A percentile compares a stretch with the other conserved stretches of the same genome.
phyloP scores from a whole-genome alignment of 139 green algal genomes.

The Mesotaenium endlicherianum region DNA sequence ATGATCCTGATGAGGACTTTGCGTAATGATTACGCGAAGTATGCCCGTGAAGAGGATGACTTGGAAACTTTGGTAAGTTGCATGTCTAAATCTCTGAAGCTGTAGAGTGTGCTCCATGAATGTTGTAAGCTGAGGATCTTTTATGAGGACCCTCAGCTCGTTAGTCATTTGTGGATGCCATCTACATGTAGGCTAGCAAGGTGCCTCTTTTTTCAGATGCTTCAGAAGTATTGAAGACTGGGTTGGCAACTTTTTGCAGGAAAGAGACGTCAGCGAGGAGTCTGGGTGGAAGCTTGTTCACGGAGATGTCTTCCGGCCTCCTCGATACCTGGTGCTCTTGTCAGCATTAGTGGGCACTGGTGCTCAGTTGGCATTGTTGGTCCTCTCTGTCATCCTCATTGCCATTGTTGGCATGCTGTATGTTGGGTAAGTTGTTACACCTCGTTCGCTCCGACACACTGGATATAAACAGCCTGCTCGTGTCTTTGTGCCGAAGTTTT shows the following conservation, averaged over 20 bases:
- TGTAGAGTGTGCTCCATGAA: background rate
- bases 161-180: no score
- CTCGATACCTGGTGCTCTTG: slow-evolving; percentile 73
- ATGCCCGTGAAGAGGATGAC: slow-evolving; percentile 75
- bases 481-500: no score
- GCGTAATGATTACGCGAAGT: slow-evolving; percentile 85
- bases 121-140: background rate
- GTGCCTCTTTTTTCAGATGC: no score
- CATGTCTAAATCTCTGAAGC: background rate
- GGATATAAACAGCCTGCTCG: no score
- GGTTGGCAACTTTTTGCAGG: no score
- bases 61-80: slow-evolving; percentile 71
- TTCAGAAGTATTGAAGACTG: no score
- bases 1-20: slow-evolving; percentile 97
- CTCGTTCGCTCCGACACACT: no score
- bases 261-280: slow-evolving; percentile 84
- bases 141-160: background rate
- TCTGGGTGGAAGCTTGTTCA: slow-evolving; percentile 97
- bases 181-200: background rate
- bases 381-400: slow-evolving; percentile 82
- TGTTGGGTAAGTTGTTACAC: slow-evolving; percentile 50
- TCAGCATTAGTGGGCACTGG: slow-evolving; percentile 75
- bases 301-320: slow-evolving; percentile 92
- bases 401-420: slow-evolving; percentile 78
- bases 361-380: slow-evolving; percentile 82